Base-by-base conservation (phyloP, 352 stramenopile species). In the Phytophthora pisi region DNA sequence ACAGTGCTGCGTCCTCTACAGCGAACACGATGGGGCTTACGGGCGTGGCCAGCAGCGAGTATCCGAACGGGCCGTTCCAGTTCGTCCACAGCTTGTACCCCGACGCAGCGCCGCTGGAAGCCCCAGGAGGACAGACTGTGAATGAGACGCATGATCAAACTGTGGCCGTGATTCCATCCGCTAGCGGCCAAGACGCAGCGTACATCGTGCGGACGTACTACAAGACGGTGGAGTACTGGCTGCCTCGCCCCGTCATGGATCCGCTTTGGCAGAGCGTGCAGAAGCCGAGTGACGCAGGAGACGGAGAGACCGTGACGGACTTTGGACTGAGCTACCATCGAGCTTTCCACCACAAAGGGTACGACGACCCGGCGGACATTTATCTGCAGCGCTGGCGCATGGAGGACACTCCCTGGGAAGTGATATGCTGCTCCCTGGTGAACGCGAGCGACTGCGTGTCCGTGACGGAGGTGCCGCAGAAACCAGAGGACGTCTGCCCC, bases 341-440 rank as follows among this genome's bases (percentile, higher is more conserved):
- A 16, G 92, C 95, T n/a, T 95, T 97, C 31, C 98, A 99, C 57
- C 78, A 97, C 54, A 57, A 78, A 36, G 94, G 88, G 20, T 99
- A 99, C 80, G 97, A 99, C 68, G 88, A 99, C 66, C 96, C 95
- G 36, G 93, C 98, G 57, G 97, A 99, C 66, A 99, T 99, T 66
- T 99, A 98, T 74, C 68, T 98, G 6, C 97, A 99, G 72, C 79
- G 96, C 15, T 98, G 95, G 93, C 79, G 97, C 11, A 96, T 97
- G 70, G 97, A 99, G 57, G 96, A 99, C 70, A 74, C 85, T 6
- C 81, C 88, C 0, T 99, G 96, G 93, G 69, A 97, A 68, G 80
- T 99, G 2, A 84, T 89, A 5, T 99, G 95, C 75, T 96, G 88
- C 26, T 77, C 85, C 15, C 65, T 74, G 4, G 90, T 81, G 0